A percentile compares a stretch with the other conserved stretches of the same genome.
Evolutionary conservation across 768 basidiomycete species (phyloP).

Genomic region (Chalciporus pseudorubinellus): DNA sequence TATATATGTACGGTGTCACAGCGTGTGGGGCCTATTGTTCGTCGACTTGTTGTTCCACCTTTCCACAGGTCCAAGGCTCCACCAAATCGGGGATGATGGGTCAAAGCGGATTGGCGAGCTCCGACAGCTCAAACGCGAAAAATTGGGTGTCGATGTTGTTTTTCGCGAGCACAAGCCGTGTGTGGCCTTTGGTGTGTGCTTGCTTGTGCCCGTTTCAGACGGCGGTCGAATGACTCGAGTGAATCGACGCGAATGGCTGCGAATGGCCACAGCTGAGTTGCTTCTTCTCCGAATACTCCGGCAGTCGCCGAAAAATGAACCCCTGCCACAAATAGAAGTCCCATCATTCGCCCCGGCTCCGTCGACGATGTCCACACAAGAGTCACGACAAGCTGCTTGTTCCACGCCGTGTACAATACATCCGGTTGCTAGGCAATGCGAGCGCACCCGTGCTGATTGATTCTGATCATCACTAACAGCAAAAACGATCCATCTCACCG

Average conservation of each 20-base stretch:
- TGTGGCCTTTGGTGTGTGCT: too few species aligned
- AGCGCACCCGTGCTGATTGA: conserved; percentile 4
- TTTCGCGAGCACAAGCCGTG: not conserved
- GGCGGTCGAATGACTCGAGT: conserved; percentile 6
- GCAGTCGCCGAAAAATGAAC: conserved; percentile 5
- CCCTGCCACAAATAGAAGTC: not conserved
- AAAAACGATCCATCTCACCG: conserved; percentile 86
- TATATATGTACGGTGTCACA: not conserved
- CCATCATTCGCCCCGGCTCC: not conserved
- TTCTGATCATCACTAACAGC: conserved; percentile 41
- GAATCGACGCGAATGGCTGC: not conserved
- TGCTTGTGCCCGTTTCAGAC: conserved; percentile 4
- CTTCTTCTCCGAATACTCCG: conserved; percentile 17
- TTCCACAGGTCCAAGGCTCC: conserved; percentile 1
- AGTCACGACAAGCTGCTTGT: conserved; percentile 35
- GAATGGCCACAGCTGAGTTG: conserved; percentile 7
- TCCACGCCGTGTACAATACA: conserved; percentile 70
- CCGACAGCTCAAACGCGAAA: conserved; percentile 2
- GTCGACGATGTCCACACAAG: conserved; percentile 12
- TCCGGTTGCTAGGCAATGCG: conserved; percentile 72
- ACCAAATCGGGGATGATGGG: conserved; percentile 23
- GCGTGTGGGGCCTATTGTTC: conserved; percentile 16
- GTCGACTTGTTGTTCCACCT: conserved; percentile 9
- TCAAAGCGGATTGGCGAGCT: conserved; percentile 3
- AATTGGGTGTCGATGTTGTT: not conserved